Base-by-base conservation (phyloP, 192 early-diverging fungal species). In the Backusella mclennaniae region DNA sequence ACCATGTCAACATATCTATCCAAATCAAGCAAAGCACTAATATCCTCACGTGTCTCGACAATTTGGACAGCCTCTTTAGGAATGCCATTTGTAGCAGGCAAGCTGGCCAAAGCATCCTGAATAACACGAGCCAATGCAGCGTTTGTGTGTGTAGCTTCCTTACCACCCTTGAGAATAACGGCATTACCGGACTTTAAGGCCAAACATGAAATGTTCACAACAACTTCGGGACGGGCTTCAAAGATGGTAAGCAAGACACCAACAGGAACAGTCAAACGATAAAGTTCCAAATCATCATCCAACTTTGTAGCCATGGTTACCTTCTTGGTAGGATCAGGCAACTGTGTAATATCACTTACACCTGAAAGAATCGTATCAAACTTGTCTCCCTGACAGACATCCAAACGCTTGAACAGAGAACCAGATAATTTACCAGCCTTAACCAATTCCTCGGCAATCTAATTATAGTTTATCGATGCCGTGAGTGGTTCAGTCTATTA, bases 171-270 rank as follows among this genome's bases (percentile, higher is more conserved):
- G 71, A 99, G 86, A 52, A 99, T 97, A 6, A 96, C 98, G 4
- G 98, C 96, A 83, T 99, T 99, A 70, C 93, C 93, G 33, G 96
- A 98, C 82, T 99, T 99, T 80, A 99, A 90, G 5, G 97, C 94
- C 79, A 99, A 85, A 11, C 93, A 92, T 1, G 96, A 94, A 75
- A 99, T 98, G 75, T 99, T 97, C 14, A 98, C 98, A 33, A 98
- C 96, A 2, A 99, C 98, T 83, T 99, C 98, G 33, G 98, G 98
- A 26, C 98, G 90, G 19, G 98, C 96, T 86, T 99, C 98, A 74
- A 99, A 99, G 66, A 99, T 99, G 56, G 97, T 96, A 83, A 99
- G 85, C 35, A 97, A 87, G 17, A 98, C 96, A 26, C 98, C 98
- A 17, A 99, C 95, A 38, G 98, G 97, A 67, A 93, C 95, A 0